Conservation (phyloP, 805 yeast species). For the Nakazawaea ishiwadae region DNA sequence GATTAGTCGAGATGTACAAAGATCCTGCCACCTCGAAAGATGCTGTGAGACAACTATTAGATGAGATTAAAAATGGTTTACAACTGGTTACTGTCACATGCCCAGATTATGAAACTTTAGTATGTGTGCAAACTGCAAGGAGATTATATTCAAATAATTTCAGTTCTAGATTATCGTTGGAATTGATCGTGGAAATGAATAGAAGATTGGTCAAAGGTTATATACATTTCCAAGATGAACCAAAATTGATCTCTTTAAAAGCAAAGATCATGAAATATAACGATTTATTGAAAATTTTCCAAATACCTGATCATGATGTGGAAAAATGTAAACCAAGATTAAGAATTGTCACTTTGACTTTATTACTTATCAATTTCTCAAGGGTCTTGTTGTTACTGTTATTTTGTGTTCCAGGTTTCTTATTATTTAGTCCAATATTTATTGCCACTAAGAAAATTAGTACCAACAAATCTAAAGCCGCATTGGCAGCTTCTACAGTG, state of each 20-base stretch:
- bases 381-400: slow-evolving; percentile 52
- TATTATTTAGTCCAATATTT: slow-evolving; percentile 86
- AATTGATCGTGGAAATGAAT: slow-evolving; percentile 86
- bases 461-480: slow-evolving; percentile 64
- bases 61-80: slow-evolving; percentile 65
- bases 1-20: slow-evolving; percentile 60
- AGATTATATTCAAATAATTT: slow-evolving; percentile 78
- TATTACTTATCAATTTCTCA: slow-evolving; percentile 23
- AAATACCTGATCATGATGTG: slow-evolving; percentile 57
- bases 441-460: slow-evolving; percentile 73
- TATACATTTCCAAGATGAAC: slow-evolving; percentile 65
- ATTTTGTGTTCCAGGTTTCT: slow-evolving; percentile 82
- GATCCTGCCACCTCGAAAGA: slow-evolving; percentile 57
- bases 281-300: slow-evolving; percentile 41
- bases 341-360: slow-evolving; percentile 18
- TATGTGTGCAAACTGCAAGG: slow-evolving; percentile 89
- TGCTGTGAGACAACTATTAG: slow-evolving; percentile 69
- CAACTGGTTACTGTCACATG: slow-evolving; percentile 84
- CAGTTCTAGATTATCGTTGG: slow-evolving; percentile 67
- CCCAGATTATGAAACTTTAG: slow-evolving; percentile 83
- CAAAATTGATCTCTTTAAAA: slow-evolving; percentile 56
- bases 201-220: slow-evolving; percentile 83
- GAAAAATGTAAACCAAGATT: slow-evolving; percentile 31
- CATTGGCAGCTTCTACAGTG: slow-evolving; percentile 82
- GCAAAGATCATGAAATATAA: slow-evolving; percentile 68